These are phyloP conservation scores for Ampelomyces quisqualis DNA, from an alignment of 2,329 filamentous ascomycete species.

Conservation along the genomic window DNA sequence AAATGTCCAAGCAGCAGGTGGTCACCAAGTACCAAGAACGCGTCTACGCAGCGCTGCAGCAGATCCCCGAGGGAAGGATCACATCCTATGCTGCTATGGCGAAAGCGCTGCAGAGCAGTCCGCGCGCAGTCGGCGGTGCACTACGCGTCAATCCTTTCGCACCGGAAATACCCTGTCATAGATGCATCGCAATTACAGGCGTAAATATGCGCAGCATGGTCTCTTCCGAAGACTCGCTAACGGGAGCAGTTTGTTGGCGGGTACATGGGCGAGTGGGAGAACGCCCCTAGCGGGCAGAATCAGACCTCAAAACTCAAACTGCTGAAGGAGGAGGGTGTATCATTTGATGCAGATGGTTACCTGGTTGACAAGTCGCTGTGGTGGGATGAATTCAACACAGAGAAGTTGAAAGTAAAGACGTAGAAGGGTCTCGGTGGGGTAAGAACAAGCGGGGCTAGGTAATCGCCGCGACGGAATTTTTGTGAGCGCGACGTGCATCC, in stretches of 20 bases:
- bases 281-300: conserved; percentile 62
- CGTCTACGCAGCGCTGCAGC: conserved; percentile 71
- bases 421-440: conserved; percentile 18
- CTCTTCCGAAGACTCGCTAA: conserved; percentile 3
- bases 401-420: conserved; percentile 19
- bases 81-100: conserved; percentile 78
- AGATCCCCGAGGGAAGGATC: conserved; percentile 72
- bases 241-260: conserved; percentile 57
- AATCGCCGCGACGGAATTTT: not conserved
- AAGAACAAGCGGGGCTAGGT: conserved; percentile 18
- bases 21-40: conserved; percentile 44
- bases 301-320: conserved; percentile 65
- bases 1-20: conserved; percentile 26
- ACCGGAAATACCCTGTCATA: conserved; percentile 77
- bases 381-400: conserved; percentile 48
- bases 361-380: conserved; percentile 53
- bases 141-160: conserved; percentile 79
- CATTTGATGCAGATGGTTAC: conserved; percentile 60
- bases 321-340: conserved; percentile 64
- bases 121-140: conserved; percentile 75
- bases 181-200: conserved; percentile 73
- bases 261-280: conserved; percentile 67
- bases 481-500: too few species aligned
- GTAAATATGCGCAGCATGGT: conserved; percentile 35
- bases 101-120: conserved; percentile 66